Evolutionary conservation across 768 basidiomycete genomes (phyloP).

Genomic region (Gloeopeniophorella convolvens): DNA sequence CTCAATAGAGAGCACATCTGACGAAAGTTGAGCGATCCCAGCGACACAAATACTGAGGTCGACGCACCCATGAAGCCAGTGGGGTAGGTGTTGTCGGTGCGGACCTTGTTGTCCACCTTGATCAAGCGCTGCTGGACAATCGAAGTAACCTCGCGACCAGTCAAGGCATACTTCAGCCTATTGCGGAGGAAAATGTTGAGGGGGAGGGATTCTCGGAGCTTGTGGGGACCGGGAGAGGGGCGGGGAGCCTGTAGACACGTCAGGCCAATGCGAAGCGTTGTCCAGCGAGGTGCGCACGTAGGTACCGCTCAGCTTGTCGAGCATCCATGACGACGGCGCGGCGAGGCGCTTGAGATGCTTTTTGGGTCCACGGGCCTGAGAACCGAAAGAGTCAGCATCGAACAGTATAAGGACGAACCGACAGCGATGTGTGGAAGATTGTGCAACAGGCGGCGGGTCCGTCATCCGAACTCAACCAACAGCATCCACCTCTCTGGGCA

Average conservation of each 20-base stretch:
- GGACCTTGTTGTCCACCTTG: constrained; percentile 98
- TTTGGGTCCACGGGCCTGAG: constrained; percentile 93
- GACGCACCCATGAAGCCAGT: constrained; percentile 92
- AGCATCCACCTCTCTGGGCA: constrained; percentile 28
- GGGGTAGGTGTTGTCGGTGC: constrained; percentile 95
- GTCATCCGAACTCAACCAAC: constrained; percentile 25
- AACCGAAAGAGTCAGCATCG: constrained; percentile 23
- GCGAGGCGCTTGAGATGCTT: constrained; percentile 97
- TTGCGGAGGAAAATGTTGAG: constrained; percentile 97
- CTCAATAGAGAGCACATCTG: constrained; percentile 95
- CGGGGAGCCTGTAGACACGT: constrained; percentile 66
- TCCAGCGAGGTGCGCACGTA: constrained; percentile 53
- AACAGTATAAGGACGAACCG: constrained; percentile 7
- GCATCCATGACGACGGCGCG: constrained; percentile 99
- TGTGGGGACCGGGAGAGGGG: constrained; percentile 98
- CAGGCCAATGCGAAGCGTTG: not conserved
- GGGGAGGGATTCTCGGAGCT: constrained; percentile 96
- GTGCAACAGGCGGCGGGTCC: no score
- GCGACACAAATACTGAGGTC: not conserved
- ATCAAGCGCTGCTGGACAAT: constrained; percentile 96
- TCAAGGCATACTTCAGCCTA: constrained; percentile 98
- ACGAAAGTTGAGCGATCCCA: not conserved
- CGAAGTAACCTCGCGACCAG: constrained; percentile 88
- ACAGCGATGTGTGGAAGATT: constrained; percentile 8
- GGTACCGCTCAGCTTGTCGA: constrained; percentile 95